phyloP scores from a whole-genome alignment of 345 rosid species.

The Cardamine resedifolia region DNA sequence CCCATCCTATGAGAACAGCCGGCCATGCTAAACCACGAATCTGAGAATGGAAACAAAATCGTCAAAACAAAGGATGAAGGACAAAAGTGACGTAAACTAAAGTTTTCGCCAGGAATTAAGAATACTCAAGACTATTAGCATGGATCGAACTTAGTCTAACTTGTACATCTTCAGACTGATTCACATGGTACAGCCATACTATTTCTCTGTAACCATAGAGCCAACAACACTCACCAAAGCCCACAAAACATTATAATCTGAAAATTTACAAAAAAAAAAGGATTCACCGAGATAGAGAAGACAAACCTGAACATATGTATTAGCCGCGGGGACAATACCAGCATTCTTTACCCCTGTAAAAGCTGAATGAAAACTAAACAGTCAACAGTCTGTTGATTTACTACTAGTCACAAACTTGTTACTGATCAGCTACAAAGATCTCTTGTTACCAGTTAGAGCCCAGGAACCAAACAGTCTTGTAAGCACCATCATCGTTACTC shows the following conservation, averaged over 20 bases:
- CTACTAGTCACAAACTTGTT: conserved; percentile 13
- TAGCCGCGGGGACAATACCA: conserved; percentile 78
- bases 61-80: conserved; percentile 3
- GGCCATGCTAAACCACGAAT: conserved; percentile 97
- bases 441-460: conserved; percentile 69
- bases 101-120: background rate
- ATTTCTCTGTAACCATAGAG: background rate
- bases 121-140: background rate
- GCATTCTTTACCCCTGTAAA: conserved; percentile 72
- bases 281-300: conserved; percentile 14
- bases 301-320: conserved; percentile 80
- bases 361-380: conserved; percentile 48
- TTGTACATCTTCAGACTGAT: background rate
- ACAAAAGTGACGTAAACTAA: background rate
- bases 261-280: background rate
- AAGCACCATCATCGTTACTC: conserved; percentile 64
- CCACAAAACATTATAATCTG: conserved; percentile 19
- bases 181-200: conserved; percentile 6
- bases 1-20: conserved; percentile 83
- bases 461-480: conserved; percentile 69
- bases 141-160: background rate
- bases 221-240: background rate
- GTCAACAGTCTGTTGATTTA: conserved; percentile 17
- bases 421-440: conserved; percentile 1
- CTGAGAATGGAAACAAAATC: conserved; percentile 38